phyloP scores from a whole-genome alignment of 768 basidiomycete species.

The Trametes villosa region DNA sequence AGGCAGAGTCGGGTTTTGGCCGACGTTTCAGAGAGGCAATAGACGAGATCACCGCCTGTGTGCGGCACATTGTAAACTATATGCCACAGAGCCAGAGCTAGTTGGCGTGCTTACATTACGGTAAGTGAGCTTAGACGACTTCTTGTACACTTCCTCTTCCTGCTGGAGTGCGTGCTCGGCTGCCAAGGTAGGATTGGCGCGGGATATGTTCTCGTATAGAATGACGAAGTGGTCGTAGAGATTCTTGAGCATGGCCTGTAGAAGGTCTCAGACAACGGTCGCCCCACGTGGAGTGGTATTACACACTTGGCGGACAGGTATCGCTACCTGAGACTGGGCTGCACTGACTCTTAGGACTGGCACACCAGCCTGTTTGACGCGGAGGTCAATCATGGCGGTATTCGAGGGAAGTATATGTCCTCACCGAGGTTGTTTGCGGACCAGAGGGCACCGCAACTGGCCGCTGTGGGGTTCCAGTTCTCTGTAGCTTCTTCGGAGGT shows the following conservation, averaged over 20 bases:
- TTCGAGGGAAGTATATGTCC: not conserved
- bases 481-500: conserved; percentile 70
- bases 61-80: conserved; percentile 12
- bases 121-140: conserved; percentile 78
- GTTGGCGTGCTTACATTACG: conserved; percentile 82
- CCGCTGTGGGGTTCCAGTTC: conserved; percentile 47
- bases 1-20: conserved; percentile 54
- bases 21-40: conserved; percentile 58
- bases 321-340: conserved; percentile 68
- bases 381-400: not conserved
- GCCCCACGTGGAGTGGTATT: not conserved
- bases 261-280: not conserved
- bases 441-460: conserved; percentile 49
- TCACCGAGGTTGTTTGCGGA: conserved; percentile 36
- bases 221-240: conserved; percentile 74
- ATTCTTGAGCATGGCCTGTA: conserved; percentile 72
- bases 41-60: conserved; percentile 55
- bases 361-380: conserved; percentile 50
- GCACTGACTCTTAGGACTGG: conserved; percentile 70
- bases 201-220: conserved; percentile 63
- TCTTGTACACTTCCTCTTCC: conserved; percentile 78
- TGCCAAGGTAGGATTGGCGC: conserved; percentile 62
- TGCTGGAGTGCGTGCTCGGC: conserved; percentile 81
- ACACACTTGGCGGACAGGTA: conserved; percentile 75
- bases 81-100: conserved; percentile 7